phyloP scores from a whole-genome alignment of 257 asterid species.

The Rhazya stricta region DNA sequence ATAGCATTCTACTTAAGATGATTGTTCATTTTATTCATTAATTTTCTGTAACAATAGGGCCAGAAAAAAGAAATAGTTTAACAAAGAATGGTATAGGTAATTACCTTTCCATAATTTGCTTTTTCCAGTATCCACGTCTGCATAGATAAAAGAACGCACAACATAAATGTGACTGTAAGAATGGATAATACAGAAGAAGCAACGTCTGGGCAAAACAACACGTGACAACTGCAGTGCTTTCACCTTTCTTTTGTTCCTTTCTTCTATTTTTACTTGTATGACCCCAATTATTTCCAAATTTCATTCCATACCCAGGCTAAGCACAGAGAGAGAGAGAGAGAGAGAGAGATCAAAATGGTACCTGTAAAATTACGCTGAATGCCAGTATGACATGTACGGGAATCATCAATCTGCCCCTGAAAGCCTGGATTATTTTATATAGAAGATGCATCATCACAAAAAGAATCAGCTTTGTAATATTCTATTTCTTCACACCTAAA shows the following conservation, averaged over 20 bases:
- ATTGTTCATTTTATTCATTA: neutral
- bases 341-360: slow-evolving; percentile 19
- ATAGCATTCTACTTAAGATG: neutral
- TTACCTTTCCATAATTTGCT: slow-evolving; percentile 83
- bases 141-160: slow-evolving; percentile 9
- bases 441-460: slow-evolving; percentile 5
- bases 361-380: slow-evolving; percentile 67
- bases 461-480: neutral
- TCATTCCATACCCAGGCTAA: slow-evolving; percentile 9
- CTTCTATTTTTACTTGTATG: too few relatives aligned
- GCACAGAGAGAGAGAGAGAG: neutral
- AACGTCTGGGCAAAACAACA: neutral
- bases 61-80: neutral
- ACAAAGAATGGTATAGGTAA: neutral
- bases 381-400: slow-evolving; percentile 74
- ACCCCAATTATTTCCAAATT: neutral
- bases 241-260: neutral
- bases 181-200: neutral
- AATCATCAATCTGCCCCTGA: slow-evolving; percentile 75
- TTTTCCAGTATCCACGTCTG: slow-evolving; percentile 80
- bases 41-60: neutral
- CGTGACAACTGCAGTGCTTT: neutral
- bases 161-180: neutral
- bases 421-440: slow-evolving; percentile 53
- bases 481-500: neutral